Percentiles rank a stretch among this genome's conserved stretches.
Evolutionary conservation across 2,329 filamentous ascomycete species (phyloP).

Genomic region (Colletotrichum limetticola): DNA sequence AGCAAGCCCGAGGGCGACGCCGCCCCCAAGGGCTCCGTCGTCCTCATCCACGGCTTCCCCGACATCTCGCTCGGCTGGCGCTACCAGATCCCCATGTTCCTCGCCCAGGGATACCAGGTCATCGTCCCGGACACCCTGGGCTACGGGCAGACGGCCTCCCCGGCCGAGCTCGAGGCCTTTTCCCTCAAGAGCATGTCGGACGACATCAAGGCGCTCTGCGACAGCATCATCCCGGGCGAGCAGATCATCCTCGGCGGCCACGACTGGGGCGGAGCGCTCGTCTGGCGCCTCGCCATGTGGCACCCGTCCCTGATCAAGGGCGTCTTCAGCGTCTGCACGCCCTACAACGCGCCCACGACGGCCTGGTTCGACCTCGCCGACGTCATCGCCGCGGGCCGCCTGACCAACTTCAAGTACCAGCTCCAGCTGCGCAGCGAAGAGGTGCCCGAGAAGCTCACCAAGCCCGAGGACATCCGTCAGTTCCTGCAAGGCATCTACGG

Average conservation of each 20-base stretch:
- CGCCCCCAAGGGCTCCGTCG: conserved; percentile 57
- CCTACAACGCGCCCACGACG: conserved; percentile 68
- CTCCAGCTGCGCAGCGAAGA: conserved; percentile 79
- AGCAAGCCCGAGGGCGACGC: conserved; percentile 56
- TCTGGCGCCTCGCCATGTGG: conserved; percentile 80
- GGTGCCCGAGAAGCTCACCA: conserved; percentile 67
- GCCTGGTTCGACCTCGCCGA: conserved; percentile 67
- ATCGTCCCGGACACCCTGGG: conserved; percentile 89
- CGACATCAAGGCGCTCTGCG: conserved; percentile 79
- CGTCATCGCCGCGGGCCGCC: conserved; percentile 61
- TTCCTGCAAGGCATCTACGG: conserved; percentile 81
- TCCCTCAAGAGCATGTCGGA: conserved; percentile 76
- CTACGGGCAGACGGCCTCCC: conserved; percentile 81
- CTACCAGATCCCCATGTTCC: conserved; percentile 83
- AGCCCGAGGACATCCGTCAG: conserved; percentile 71
- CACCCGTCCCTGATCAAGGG: conserved; percentile 77
- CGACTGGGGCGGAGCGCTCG: conserved; percentile 88
- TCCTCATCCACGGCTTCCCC: conserved; percentile 79
- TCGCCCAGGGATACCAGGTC: conserved; percentile 79
- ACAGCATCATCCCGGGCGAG: conserved; percentile 57
- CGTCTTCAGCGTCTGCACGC: conserved; percentile 85
- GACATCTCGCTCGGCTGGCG: conserved; percentile 89
- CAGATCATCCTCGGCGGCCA: conserved; percentile 87
- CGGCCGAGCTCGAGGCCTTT: conserved; percentile 62
- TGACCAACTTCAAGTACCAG: conserved; percentile 86